Base-by-base conservation (phyloP, 345 rosid genomes). In the Cardamine chenopodiifolia region DNA sequence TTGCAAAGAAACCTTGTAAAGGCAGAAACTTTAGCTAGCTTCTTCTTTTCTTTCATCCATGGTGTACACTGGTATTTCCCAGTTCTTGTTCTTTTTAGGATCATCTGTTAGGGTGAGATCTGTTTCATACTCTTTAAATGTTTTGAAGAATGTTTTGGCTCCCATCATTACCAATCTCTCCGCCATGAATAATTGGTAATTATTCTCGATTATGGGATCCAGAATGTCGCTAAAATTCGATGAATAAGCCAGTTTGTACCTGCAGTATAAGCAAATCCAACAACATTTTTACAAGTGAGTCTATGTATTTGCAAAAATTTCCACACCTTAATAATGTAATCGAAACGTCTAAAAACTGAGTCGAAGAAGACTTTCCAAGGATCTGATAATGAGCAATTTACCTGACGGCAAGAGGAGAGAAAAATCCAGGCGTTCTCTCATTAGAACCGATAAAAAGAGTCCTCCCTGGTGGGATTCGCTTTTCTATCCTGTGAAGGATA, bases 101-200 rank as follows among this genome's bases (percentile, higher is more conserved):
- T 95, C 99, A 64, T 89, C 97, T 0, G 90, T 86, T 55, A 95
- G 90, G 75, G 91, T 86, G 66, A 95, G 90, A 82, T 95, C 96
- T 0, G 67, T 72, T 8, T 86, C 87, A 3, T 79, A 86, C 76
- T 88, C 93, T 81, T 80, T 90, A 73, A 84, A 95, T 20, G 99
- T 92, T 84, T 78, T 85, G 75, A 95, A 86, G 78, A 81, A 89
- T 56, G 96, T 89, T 81, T 75, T 89, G 59, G 99, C 98, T 80
- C 96, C 91, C 94, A 85, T 84, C 88, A 92, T 13, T 65, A 96
- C 79, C 64, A 92, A 85, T 84, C 99, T 88, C 89, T 96, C 99
- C 29, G 89, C 77, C 91, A 92, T 95, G 78, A 95, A 92, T 44
- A 94, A 77, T 62, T 92, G 89, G 79, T 96, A 96, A 77, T 95